phyloP scores from a whole-genome alignment of 139 green algal species.

The Tetradesmus lagerheimii region DNA sequence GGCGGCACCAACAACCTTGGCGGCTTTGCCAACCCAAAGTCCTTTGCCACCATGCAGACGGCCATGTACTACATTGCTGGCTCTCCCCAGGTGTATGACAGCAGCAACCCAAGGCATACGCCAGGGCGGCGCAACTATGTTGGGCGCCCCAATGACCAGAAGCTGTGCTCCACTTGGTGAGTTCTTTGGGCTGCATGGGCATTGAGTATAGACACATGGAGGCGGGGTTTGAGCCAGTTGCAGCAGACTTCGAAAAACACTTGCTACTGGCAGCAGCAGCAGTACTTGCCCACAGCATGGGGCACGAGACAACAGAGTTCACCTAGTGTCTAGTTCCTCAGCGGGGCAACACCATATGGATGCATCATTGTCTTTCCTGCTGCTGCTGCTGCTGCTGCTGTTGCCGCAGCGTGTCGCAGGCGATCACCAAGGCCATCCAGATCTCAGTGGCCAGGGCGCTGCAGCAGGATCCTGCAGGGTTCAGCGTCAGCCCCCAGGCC shows the following conservation, averaged over 20 bases:
- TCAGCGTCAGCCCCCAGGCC: neutral
- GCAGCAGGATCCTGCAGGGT: neutral
- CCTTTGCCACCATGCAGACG: slow-evolving; percentile 37
- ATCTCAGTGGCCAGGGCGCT: neutral
- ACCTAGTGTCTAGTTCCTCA: too few relatives aligned
- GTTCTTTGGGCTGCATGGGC: neutral
- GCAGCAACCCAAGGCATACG: neutral
- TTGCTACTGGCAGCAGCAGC: too few relatives aligned
- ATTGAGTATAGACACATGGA: too few relatives aligned
- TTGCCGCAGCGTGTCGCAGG: neutral
- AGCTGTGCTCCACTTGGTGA: neutral
- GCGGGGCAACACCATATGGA: too few relatives aligned
- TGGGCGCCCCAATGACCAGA: neutral
- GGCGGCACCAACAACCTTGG: neutral
- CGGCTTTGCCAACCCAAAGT: neutral
- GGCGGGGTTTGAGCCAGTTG: too few relatives aligned
- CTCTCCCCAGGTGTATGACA: neutral
- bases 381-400: neutral
- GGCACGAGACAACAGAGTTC: too few relatives aligned
- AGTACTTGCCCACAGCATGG: too few relatives aligned
- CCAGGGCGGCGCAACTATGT: neutral
- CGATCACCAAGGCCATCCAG: neutral
- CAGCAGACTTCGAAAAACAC: too few relatives aligned
- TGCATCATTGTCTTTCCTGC: too few relatives aligned
- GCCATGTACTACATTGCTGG: neutral